phyloP scores from a whole-genome alignment of 257 asterid genomes.

The Lithospermum erythrorhizon region DNA sequence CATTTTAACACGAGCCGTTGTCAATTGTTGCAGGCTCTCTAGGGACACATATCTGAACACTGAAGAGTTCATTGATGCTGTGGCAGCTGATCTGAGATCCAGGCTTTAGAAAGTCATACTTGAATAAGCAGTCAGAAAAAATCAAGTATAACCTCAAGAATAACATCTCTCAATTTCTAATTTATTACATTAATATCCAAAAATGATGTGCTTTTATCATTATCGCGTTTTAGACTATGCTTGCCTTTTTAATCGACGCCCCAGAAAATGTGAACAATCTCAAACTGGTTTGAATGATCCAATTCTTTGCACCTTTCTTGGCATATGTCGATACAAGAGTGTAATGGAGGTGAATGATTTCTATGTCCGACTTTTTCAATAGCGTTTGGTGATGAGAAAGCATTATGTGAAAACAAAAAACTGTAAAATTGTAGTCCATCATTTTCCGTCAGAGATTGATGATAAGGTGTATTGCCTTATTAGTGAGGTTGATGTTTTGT shows the following conservation, averaged over 20 bases:
- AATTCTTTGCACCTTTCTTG: too few relatives aligned
- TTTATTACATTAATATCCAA: not conserved
- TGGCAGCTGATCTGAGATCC: constrained; percentile 74
- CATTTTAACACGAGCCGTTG: not conserved
- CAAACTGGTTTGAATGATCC: too few relatives aligned
- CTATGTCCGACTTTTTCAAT: too few relatives aligned
- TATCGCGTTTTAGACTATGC: not conserved
- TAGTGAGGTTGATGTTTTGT: too few relatives aligned
- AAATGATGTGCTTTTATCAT: not conserved
- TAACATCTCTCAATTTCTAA: not conserved
- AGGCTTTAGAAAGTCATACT: constrained; percentile 22
- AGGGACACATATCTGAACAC: constrained; percentile 71
- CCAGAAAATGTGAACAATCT: constrained; percentile 9
- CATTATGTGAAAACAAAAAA: too few relatives aligned
- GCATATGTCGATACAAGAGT: too few relatives aligned
- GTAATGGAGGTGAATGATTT: too few relatives aligned
- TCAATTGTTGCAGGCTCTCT: constrained; percentile 37
- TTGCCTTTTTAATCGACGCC: constrained; percentile 1
- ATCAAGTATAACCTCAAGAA: not conserved
- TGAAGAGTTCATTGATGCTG: constrained; percentile 88
- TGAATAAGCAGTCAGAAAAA: not conserved
- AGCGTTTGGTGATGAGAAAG: too few relatives aligned
- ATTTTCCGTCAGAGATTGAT: too few relatives aligned
- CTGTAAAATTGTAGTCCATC: too few relatives aligned
- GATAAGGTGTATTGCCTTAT: too few relatives aligned